These are phyloP conservation scores for Petasospora rhodanensis DNA, from an alignment of 1,139 yeast genomes.

Conservation along the genomic window DNA sequence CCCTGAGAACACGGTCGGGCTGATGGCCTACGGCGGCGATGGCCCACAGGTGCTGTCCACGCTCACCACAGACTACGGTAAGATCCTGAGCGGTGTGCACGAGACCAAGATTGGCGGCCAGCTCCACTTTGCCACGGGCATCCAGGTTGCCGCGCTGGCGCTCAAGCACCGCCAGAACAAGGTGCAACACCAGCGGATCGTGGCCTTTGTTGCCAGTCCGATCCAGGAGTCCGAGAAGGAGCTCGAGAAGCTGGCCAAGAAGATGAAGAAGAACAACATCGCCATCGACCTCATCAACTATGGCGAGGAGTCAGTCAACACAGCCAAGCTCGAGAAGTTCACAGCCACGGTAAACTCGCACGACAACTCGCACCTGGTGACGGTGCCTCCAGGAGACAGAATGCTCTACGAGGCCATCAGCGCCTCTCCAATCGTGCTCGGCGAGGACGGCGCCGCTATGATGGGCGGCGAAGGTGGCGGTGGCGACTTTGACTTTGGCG, in stretches of 20 bases:
- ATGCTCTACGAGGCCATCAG: slow-evolving; percentile 71
- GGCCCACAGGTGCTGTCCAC: slow-evolving; percentile 86
- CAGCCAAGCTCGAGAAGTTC: slow-evolving; percentile 77
- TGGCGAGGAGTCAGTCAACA: slow-evolving; percentile 82
- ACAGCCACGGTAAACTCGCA: slow-evolving; percentile 69
- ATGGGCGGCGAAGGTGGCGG: slow-evolving; percentile 25
- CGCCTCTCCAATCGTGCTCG: slow-evolving; percentile 63
- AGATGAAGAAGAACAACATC: slow-evolving; percentile 88
- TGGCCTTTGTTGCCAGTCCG: slow-evolving; percentile 89
- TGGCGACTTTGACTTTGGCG: slow-evolving; percentile 36
- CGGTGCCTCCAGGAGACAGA: slow-evolving; percentile 85
- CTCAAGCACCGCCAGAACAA: slow-evolving; percentile 94
- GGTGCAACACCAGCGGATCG: slow-evolving; percentile 85
- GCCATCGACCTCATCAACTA: slow-evolving; percentile 89
- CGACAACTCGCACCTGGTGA: slow-evolving; percentile 80
- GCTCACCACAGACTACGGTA: slow-evolving; percentile 83
- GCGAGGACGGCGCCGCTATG: slow-evolving; percentile 35
- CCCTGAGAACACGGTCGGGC: slow-evolving; percentile 92
- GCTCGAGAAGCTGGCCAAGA: slow-evolving; percentile 80
- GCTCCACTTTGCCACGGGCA: slow-evolving; percentile 71
- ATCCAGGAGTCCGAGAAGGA: slow-evolving; percentile 66
- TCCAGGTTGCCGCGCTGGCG: slow-evolving; percentile 96
- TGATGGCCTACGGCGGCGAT: slow-evolving; percentile 82
- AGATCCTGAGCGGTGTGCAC: slow-evolving; percentile 81
- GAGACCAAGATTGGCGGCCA: slow-evolving; percentile 73